Evolutionary conservation across 1,284 basidiomycete genomes (phyloP).

Genomic region (Ustilago crameri): DNA sequence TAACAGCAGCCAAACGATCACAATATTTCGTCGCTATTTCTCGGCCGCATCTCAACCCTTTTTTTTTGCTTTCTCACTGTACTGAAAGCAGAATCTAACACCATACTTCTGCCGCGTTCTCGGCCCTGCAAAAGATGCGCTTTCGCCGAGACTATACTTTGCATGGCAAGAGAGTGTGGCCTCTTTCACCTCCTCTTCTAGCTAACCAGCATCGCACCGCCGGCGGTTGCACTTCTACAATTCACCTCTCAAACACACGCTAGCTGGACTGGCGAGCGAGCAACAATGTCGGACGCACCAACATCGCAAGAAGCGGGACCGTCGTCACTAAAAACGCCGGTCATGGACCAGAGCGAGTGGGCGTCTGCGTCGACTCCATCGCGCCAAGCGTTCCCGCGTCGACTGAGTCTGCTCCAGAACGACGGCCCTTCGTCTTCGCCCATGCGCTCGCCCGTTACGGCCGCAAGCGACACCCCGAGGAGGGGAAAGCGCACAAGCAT

Average conservation of each 20-base stretch:
- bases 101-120: too few species aligned
- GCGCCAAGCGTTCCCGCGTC: slow-evolving; percentile 21
- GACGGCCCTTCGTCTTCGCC: slow-evolving; percentile 22
- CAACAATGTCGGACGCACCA: slow-evolving; percentile 5
- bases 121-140: too few species aligned
- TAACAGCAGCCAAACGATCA: too few species aligned
- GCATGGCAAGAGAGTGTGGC: too few species aligned
- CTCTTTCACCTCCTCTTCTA: background rate
- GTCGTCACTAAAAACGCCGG: slow-evolving; percentile 29
- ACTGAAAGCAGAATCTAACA: background rate
- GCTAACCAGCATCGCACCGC: slow-evolving; percentile 18
- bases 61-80: background rate
- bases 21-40: background rate
- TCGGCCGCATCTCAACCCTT: background rate
- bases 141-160: too few species aligned
- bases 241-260: slow-evolving; percentile 1
- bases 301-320: slow-evolving; percentile 16
- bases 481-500: slow-evolving; percentile 37
- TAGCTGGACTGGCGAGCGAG: slow-evolving; percentile 29
- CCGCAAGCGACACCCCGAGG: slow-evolving; percentile 31
- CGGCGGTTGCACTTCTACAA: slow-evolving; percentile 16
- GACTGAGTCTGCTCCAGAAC: slow-evolving; percentile 26
- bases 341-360: slow-evolving; percentile 24
- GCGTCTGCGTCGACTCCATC: slow-evolving; percentile 19
- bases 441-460: slow-evolving; percentile 7